phyloP scores from a whole-genome alignment of 1,284 basidiomycete species.

The Trametes pubescens region DNA sequence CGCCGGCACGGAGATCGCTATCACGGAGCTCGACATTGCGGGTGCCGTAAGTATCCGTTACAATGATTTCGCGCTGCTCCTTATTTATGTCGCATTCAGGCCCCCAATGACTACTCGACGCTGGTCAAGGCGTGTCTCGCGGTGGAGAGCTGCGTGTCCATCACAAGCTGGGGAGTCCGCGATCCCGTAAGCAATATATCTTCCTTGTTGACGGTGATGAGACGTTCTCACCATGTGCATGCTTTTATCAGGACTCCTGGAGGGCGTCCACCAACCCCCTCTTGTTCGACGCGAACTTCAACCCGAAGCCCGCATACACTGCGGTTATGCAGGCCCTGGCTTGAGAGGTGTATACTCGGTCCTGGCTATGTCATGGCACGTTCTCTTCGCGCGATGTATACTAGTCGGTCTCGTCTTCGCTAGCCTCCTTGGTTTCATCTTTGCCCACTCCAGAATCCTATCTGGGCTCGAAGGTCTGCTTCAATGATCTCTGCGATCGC shows the following conservation, averaged over 20 bases:
- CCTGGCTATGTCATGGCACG: background rate
- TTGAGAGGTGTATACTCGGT: constrained; percentile 5
- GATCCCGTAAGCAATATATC: constrained; percentile 45
- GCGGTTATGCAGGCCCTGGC: constrained; percentile 47
- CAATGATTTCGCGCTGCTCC: too few species aligned
- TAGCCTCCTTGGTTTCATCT: too few species aligned
- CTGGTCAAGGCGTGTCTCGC: constrained; percentile 57
- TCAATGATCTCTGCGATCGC: too few species aligned
- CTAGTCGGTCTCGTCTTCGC: background rate
- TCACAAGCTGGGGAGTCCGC: constrained; percentile 59
- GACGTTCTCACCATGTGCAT: background rate
- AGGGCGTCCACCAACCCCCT: constrained; percentile 50
- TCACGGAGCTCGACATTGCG: constrained; percentile 49
- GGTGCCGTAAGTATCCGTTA: constrained; percentile 31
- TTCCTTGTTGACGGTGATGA: background rate
- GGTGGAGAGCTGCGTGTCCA: constrained; percentile 52
- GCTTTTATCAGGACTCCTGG: constrained; percentile 51
- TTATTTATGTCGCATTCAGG: background rate
- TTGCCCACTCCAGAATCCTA: too few species aligned
- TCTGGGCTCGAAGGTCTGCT: too few species aligned
- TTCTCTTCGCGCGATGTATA: background rate
- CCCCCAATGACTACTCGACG: constrained; percentile 52
- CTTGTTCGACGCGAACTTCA: constrained; percentile 54
- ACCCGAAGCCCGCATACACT: constrained; percentile 56
- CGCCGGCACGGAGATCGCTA: constrained; percentile 54